phyloP scores from a whole-genome alignment of 805 yeast species.

The Saccharomycopsis sp. region DNA sequence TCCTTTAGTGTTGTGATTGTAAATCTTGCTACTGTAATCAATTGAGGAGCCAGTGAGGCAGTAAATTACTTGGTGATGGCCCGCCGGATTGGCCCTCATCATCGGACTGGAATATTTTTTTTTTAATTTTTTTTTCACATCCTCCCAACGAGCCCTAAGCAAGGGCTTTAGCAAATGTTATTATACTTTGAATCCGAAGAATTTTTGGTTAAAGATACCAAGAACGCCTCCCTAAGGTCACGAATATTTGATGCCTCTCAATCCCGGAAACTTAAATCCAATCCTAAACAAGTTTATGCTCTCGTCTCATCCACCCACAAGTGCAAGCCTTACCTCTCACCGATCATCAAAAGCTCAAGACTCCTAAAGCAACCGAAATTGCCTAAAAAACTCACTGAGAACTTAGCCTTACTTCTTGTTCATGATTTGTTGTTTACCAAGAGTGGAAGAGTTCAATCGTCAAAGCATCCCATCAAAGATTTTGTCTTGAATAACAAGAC shows the following conservation, averaged over 20 bases:
- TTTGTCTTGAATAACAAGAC: slow-evolving; percentile 73
- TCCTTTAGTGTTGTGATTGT: no score
- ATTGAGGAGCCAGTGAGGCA: no score
- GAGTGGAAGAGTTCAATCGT: slow-evolving; percentile 79
- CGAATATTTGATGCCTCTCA: slow-evolving; percentile 46
- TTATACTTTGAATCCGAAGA: slow-evolving; percentile 37
- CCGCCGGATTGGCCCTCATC: not conserved
- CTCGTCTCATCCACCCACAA: slow-evolving; percentile 70
- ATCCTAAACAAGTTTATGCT: slow-evolving; percentile 85
- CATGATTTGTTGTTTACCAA: slow-evolving; percentile 77
- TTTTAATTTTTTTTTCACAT: not conserved
- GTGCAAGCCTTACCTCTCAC: slow-evolving; percentile 56
- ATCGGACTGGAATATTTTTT: not conserved
- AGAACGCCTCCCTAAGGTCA: slow-evolving; percentile 48
- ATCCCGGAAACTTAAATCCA: slow-evolving; percentile 41
- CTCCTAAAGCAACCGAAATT: slow-evolving; percentile 45
- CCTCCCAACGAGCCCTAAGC: no score
- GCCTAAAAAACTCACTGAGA: slow-evolving; percentile 45
- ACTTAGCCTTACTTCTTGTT: slow-evolving; percentile 55
- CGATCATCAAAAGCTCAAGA: slow-evolving; percentile 60
- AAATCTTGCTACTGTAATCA: no score
- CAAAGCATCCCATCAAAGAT: slow-evolving; percentile 81
- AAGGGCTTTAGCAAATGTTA: slow-evolving; percentile 32
- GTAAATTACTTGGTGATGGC: no score
- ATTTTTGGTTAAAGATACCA: slow-evolving; percentile 33